A percentile compares a stretch with the other conserved stretches of the same genome.
phyloP scores from a whole-genome alignment of 129 eudicot species.

The Ambrosia trifida region DNA sequence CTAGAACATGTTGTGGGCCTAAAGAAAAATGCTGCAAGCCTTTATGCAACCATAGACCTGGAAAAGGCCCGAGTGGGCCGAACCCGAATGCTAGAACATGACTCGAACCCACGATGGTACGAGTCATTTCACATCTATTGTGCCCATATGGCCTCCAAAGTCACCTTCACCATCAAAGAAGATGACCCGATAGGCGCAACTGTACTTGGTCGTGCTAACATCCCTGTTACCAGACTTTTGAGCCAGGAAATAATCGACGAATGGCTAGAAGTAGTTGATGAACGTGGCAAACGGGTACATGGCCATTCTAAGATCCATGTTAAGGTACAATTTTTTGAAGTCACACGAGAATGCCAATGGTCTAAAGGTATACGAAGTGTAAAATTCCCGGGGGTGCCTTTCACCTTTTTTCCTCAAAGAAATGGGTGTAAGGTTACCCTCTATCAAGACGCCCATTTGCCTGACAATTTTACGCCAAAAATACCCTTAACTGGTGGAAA shows the following conservation, averaged over 20 bases:
- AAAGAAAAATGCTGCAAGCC: slow-evolving; percentile 42
- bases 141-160: slow-evolving; percentile 82
- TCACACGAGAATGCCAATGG: slow-evolving; percentile 65
- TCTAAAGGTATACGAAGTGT: slow-evolving; percentile 55
- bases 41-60: slow-evolving; percentile 78
- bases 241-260: slow-evolving; percentile 52
- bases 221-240: slow-evolving; percentile 55
- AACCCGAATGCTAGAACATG: slow-evolving; percentile 54
- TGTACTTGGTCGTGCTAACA: slow-evolving; percentile 61
- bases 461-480: slow-evolving; percentile 65
- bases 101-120: slow-evolving; percentile 79
- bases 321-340: slow-evolving; percentile 59
- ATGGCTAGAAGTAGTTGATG: slow-evolving; percentile 62
- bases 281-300: slow-evolving; percentile 42
- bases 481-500: slow-evolving; percentile 69
- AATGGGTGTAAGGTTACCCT: slow-evolving; percentile 65
- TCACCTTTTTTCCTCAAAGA: slow-evolving; percentile 68
- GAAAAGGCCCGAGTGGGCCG: slow-evolving; percentile 87
- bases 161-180: slow-evolving; percentile 61
- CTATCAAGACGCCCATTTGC: slow-evolving; percentile 83
- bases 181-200: slow-evolving; percentile 74
- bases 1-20: slow-evolving; percentile 48
- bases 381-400: slow-evolving; percentile 84
- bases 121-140: slow-evolving; percentile 89
- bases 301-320: slow-evolving; percentile 69